Percentiles rank a stretch among this genome's conserved stretches.
Evolutionary conservation across 305 asterid genomes (phyloP).

Genomic region (Striga hermonthica): DNA sequence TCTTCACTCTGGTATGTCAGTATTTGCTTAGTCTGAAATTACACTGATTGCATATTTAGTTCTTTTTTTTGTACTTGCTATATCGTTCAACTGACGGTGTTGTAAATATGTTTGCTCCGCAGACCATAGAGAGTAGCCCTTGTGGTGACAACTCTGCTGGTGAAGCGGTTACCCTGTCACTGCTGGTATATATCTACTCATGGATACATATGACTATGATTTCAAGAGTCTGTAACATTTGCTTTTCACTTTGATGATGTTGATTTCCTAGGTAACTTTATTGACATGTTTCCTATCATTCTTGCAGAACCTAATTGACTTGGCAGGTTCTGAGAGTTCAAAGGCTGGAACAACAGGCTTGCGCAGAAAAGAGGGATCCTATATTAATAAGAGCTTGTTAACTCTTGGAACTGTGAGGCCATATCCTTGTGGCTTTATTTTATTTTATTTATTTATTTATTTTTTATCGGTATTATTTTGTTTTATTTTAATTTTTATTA

Average conservation of each 20-base stretch:
- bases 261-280: slow-evolving; percentile 29
- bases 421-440: slow-evolving; percentile 35
- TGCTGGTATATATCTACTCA: slow-evolving; percentile 54
- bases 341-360: slow-evolving; percentile 88
- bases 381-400: slow-evolving; percentile 92
- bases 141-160: slow-evolving; percentile 83
- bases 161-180: slow-evolving; percentile 93
- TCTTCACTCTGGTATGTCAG: slow-evolving; percentile 84
- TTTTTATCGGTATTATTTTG: too few relatives aligned
- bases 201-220: slow-evolving; percentile 9
- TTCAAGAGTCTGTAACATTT: slow-evolving; percentile 23
- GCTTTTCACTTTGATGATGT: slow-evolving; percentile 29
- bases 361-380: slow-evolving; percentile 96
- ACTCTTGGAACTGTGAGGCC: slow-evolving; percentile 99
- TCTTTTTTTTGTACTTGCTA: slow-evolving; percentile 25
- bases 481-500: slow-evolving; percentile 20
- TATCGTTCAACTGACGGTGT: slow-evolving; percentile 30
- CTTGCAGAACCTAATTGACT: slow-evolving; percentile 96
- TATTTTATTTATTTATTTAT: too few relatives aligned
- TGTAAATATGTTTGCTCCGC: slow-evolving; percentile 36
- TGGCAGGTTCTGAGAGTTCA: slow-evolving; percentile 99
- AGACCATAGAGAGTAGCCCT: slow-evolving; percentile 99
- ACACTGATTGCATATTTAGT: slow-evolving; percentile 15
- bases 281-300: slow-evolving; percentile 29
- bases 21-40: slow-evolving; percentile 25